Percentiles rank a stretch among this genome's conserved stretches.
Evolutionary conservation across 495 filamentous ascomycete species (phyloP).

Genomic region (Letharia columbiana): DNA sequence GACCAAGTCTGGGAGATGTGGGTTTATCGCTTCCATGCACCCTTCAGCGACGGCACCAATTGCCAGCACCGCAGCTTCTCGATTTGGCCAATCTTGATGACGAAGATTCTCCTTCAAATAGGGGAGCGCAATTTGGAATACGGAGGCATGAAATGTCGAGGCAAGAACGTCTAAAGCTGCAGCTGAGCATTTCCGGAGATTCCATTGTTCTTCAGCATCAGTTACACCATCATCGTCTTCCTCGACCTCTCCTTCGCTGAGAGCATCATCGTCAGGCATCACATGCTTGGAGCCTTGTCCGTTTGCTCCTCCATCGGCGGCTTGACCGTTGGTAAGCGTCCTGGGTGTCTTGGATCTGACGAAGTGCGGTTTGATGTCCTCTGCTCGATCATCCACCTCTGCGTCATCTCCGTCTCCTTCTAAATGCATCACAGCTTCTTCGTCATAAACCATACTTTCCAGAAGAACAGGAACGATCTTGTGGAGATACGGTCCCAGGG

Average conservation of each 20-base stretch:
- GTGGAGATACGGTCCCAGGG: slow-evolving; percentile 64
- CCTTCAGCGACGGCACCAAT: slow-evolving; percentile 93
- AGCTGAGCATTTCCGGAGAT: slow-evolving; percentile 92
- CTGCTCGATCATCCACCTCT: slow-evolving; percentile 76
- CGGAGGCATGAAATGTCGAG: slow-evolving; percentile 74
- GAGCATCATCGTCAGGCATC: slow-evolving; percentile 48
- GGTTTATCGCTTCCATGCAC: slow-evolving; percentile 81
- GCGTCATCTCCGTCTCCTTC: slow-evolving; percentile 83
- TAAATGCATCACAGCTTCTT: slow-evolving; percentile 80
- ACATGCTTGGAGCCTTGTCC: slow-evolving; percentile 29
- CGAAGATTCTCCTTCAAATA: slow-evolving; percentile 86
- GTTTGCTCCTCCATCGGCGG: slow-evolving; percentile 37
- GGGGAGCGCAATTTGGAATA: slow-evolving; percentile 85
- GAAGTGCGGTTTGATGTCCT: slow-evolving; percentile 92
- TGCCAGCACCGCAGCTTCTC: slow-evolving; percentile 91
- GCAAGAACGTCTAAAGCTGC: slow-evolving; percentile 92
- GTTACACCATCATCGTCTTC: slow-evolving; percentile 66
- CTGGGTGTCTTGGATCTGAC: slow-evolving; percentile 61
- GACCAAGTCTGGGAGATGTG: slow-evolving; percentile 83
- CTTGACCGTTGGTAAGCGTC: slow-evolving; percentile 44
- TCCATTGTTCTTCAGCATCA: slow-evolving; percentile 91
- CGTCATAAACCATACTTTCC: slow-evolving; percentile 91
- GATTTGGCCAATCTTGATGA: slow-evolving; percentile 81
- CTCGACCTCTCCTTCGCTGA: slow-evolving; percentile 85
- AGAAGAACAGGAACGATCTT: slow-evolving; percentile 88